These are phyloP conservation scores for Chlorella sp. DNA, from an alignment of 139 green algal species.

Conservation along the genomic window DNA sequence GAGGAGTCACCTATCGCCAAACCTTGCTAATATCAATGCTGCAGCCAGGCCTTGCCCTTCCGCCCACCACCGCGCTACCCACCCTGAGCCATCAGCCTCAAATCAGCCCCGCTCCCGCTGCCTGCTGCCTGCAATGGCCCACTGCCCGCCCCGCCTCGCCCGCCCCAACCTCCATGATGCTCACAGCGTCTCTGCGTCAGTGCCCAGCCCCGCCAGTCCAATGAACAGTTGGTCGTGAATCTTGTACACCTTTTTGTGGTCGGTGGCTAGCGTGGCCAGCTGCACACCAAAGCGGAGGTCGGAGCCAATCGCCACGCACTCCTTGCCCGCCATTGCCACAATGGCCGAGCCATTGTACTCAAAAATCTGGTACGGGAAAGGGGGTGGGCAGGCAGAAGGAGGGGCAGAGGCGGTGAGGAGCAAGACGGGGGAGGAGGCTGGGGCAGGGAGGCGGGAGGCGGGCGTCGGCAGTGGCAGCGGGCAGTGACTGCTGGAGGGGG, in stretches of 20 bases:
- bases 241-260: slow-evolving; percentile 91
- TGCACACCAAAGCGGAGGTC: slow-evolving; percentile 98
- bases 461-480: too few relatives aligned
- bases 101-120: too few relatives aligned
- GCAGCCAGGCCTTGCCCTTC: too few relatives aligned
- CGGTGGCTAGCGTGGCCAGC: slow-evolving; percentile 95
- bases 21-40: too few relatives aligned
- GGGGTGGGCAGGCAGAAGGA: not conserved
- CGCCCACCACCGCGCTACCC: too few relatives aligned
- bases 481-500: not conserved
- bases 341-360: slow-evolving; percentile 97
- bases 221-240: slow-evolving; percentile 97
- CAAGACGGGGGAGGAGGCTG: not conserved
- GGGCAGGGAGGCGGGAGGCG: too few relatives aligned
- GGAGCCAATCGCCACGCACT: slow-evolving; percentile 97
- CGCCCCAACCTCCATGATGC: not conserved
- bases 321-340: slow-evolving; percentile 88
- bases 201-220: slow-evolving; percentile 90
- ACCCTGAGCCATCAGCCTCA: too few relatives aligned
- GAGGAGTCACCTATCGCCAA: too few relatives aligned
- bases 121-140: not conserved
- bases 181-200: slow-evolving; percentile 94
- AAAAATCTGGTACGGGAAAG: slow-evolving; percentile 66
- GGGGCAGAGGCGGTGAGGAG: not conserved
- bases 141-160: not conserved